Conservation (phyloP, 371 early-diverging fungal species). For the Umbelopsis sp. region DNA sequence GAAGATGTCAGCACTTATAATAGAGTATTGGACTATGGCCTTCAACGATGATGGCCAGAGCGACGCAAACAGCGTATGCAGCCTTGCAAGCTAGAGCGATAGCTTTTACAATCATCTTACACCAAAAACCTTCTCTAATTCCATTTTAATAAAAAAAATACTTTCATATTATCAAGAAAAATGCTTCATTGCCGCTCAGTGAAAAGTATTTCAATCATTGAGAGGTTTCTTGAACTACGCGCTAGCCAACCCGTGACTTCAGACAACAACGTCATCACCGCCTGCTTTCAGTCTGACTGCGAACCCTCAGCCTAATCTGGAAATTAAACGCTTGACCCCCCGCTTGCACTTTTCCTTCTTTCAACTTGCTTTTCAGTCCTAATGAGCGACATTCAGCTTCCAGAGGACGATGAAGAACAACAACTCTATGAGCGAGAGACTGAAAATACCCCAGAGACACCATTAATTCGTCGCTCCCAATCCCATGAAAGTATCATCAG, state of each 20-base stretch:
- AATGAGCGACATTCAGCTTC: constrained; percentile 11
- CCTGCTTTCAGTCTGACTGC: not conserved
- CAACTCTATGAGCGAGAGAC: not conserved
- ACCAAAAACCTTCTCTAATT: too few species aligned
- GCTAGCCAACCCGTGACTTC: not conserved
- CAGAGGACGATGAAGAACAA: constrained; percentile 15
- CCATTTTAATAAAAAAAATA: too few species aligned
- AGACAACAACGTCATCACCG: not conserved
- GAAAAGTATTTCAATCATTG: too few species aligned
- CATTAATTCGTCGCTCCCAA: constrained; percentile 19
- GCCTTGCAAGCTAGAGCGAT: too few species aligned
- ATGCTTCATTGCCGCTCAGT: too few species aligned
- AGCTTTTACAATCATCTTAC: too few species aligned
- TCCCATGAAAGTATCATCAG: constrained; percentile 46
- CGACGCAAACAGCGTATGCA: too few species aligned
- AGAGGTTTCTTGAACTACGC: too few species aligned
- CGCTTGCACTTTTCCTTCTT: not conserved
- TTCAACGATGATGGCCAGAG: too few species aligned
- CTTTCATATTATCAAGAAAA: too few species aligned
- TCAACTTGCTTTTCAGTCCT: not conserved
- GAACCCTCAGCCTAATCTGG: not conserved
- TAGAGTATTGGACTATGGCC: too few species aligned
- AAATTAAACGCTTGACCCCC: not conserved
- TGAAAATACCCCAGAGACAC: constrained; percentile 1
- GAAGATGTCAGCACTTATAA: too few species aligned